phyloP scores from a whole-genome alignment of 1,139 yeast species.

The Pichia sp. region DNA sequence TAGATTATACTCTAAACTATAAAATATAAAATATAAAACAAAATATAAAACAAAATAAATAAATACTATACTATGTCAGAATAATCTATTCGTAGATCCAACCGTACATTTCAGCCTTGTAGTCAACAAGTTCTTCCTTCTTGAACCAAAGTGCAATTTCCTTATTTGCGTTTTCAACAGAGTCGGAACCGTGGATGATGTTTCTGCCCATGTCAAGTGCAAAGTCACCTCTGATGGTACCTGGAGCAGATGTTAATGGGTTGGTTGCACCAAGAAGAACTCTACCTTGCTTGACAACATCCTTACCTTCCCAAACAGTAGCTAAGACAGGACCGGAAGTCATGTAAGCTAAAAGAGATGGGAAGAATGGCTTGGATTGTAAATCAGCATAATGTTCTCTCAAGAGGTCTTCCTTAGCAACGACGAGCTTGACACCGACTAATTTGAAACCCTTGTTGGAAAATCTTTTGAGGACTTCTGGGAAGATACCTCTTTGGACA shows the following conservation, averaged over 20 bases:
- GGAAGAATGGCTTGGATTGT: slow-evolving; percentile 96
- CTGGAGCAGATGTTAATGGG: slow-evolving; percentile 96
- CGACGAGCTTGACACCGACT: slow-evolving; percentile 88
- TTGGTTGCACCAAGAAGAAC: slow-evolving; percentile 97
- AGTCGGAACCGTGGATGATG: slow-evolving; percentile 98
- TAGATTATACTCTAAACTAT: background rate
- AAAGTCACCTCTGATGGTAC: slow-evolving; percentile 98
- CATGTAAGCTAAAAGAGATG: slow-evolving; percentile 93
- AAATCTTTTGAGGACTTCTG: slow-evolving; percentile 87
- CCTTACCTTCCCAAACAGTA: slow-evolving; percentile 99
- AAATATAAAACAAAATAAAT: background rate
- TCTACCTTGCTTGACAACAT: slow-evolving; percentile 98
- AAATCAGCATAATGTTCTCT: slow-evolving; percentile 95
- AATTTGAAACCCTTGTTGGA: slow-evolving; percentile 97
- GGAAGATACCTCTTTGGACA: slow-evolving; percentile 97
- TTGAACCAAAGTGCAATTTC: slow-evolving; percentile 98
- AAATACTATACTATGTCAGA: background rate
- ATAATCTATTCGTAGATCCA: slow-evolving; percentile 88
- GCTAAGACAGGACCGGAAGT: slow-evolving; percentile 97
- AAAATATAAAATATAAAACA: background rate
- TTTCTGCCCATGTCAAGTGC: slow-evolving; percentile 98
- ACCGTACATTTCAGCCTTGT: slow-evolving; percentile 75
- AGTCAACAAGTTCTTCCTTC: slow-evolving; percentile 90
- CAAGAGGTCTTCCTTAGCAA: slow-evolving; percentile 81
- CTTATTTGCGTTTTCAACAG: slow-evolving; percentile 95